phyloP scores from a whole-genome alignment of 2,329 filamentous ascomycete genomes.

The Tolypocladium amazonense region DNA sequence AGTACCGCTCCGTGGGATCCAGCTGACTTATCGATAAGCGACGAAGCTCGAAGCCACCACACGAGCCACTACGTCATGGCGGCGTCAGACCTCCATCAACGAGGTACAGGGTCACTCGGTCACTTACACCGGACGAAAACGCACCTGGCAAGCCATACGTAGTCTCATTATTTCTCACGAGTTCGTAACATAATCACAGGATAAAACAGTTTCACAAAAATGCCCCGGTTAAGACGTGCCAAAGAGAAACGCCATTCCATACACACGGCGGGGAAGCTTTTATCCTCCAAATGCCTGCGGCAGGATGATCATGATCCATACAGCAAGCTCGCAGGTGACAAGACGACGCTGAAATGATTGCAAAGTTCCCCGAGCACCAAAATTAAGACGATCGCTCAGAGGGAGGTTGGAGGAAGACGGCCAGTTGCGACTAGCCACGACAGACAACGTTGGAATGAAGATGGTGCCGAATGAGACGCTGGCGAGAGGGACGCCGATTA shows the following conservation, averaged over 20 bases:
- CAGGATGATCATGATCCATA: neutral
- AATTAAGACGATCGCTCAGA: neutral
- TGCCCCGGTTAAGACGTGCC: neutral
- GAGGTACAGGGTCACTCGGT: neutral
- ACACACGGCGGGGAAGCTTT: neutral
- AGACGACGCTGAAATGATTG: neutral
- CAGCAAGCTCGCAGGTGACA: neutral
- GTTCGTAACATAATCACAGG: neutral
- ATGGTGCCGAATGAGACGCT: neutral
- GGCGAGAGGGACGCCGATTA: neutral
- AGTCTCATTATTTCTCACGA: neutral
- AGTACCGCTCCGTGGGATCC: no score
- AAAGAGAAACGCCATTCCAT: neutral
- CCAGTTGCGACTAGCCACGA: neutral
- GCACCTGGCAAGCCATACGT: neutral
- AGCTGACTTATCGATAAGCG: neutral
- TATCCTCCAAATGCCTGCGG: neutral
- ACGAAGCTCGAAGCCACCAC: neutral
- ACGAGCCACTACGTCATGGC: neutral
- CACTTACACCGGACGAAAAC: neutral
- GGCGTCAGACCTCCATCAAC: neutral
- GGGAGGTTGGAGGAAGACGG: neutral
- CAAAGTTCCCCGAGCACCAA: neutral
- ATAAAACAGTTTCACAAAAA: neutral
- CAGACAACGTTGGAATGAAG: slow-evolving; percentile 3